Percentiles rank a stretch among this genome's conserved stretches.
These are phyloP conservation scores for Linaria vulgaris DNA, from an alignment of 257 asterid species.

Conservation along the genomic window DNA sequence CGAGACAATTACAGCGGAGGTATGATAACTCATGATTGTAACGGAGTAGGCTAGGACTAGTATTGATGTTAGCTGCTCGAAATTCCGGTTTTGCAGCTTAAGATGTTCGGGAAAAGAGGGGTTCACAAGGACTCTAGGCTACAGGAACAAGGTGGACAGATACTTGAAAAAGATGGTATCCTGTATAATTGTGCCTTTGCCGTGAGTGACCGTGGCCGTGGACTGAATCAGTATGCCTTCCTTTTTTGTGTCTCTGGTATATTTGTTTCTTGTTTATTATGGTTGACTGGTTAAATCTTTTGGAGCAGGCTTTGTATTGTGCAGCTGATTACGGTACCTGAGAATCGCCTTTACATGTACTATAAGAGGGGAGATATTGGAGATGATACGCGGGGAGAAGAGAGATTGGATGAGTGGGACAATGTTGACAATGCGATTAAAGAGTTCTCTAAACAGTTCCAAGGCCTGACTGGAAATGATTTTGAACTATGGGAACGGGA, in stretches of 20 bases:
- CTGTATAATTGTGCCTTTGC: slow-evolving; percentile 75
- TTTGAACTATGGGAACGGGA: slow-evolving; percentile 80
- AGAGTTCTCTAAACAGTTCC: slow-evolving; percentile 56
- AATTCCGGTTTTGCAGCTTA: slow-evolving; percentile 54
- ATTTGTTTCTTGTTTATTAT: not conserved
- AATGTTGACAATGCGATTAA: slow-evolving; percentile 41
- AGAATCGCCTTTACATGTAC: slow-evolving; percentile 60
- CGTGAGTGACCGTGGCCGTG: slow-evolving; percentile 42
- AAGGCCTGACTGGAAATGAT: slow-evolving; percentile 61
- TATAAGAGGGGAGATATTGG: slow-evolving; percentile 64
- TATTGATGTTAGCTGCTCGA: too few species aligned
- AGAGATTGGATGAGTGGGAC: slow-evolving; percentile 58
- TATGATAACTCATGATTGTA: too few species aligned
- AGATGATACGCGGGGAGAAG: slow-evolving; percentile 44
- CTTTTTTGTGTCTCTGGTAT: not conserved
- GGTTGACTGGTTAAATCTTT: not conserved
- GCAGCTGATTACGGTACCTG: slow-evolving; percentile 66
- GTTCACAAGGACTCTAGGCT: slow-evolving; percentile 80
- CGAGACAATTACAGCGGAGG: slow-evolving; percentile 65
- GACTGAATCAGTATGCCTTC: slow-evolving; percentile 55
- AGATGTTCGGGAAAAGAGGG: slow-evolving; percentile 78
- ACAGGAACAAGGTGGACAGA: slow-evolving; percentile 65
- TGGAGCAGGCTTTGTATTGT: slow-evolving; percentile 48
- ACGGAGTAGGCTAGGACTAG: too few species aligned
- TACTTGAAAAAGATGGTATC: slow-evolving; percentile 70